A percentile compares a stretch with the other conserved stretches of the same genome.
Evolutionary conservation across 805 yeast genomes (phyloP).

Genomic region (Wickerhamomyces kurtzmanii): DNA sequence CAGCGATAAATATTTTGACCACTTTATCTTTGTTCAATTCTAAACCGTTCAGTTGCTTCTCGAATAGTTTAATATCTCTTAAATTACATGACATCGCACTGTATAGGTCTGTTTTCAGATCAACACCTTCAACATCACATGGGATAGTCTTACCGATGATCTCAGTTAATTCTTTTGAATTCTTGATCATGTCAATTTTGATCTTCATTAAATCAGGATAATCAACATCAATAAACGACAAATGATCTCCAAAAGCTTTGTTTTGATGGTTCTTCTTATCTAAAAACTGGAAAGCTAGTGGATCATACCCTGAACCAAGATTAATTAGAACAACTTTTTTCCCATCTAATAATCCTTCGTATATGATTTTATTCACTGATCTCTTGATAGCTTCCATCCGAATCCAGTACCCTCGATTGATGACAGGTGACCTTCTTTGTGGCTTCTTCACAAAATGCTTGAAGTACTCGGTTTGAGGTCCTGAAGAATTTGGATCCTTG

Average conservation of each 20-base stretch:
- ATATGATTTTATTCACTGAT: slow-evolving; percentile 37
- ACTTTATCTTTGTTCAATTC: slow-evolving; percentile 16
- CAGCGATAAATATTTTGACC: slow-evolving; percentile 60
- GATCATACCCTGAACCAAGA: slow-evolving; percentile 74
- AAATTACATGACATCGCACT: slow-evolving; percentile 60
- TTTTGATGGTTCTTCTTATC: slow-evolving; percentile 21
- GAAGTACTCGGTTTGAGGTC: slow-evolving; percentile 39
- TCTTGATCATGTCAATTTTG: slow-evolving; percentile 42
- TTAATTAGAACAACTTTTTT: slow-evolving; percentile 40
- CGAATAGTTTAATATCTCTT: slow-evolving; percentile 32
- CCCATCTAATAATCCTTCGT: slow-evolving; percentile 12
- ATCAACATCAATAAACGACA: slow-evolving; percentile 61
- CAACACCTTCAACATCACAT: slow-evolving; percentile 13
- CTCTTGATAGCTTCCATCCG: slow-evolving; percentile 61
- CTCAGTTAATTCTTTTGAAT: slow-evolving; percentile 32
- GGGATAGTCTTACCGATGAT: slow-evolving; percentile 28
- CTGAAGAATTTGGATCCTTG: slow-evolving; percentile 4
- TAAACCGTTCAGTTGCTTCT: slow-evolving; percentile 10
- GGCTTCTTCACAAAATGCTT: slow-evolving; percentile 56
- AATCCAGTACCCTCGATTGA: slow-evolving; percentile 78
- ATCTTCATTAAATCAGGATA: slow-evolving; percentile 57
- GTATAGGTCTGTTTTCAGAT: slow-evolving; percentile 33
- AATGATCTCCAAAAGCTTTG: slow-evolving; percentile 15
- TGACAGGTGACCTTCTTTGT: slow-evolving; percentile 67
- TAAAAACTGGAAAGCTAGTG: slow-evolving; percentile 43